Conservation (phyloP, 352 stramenopile species). For the Pythium graminicola region DNA sequence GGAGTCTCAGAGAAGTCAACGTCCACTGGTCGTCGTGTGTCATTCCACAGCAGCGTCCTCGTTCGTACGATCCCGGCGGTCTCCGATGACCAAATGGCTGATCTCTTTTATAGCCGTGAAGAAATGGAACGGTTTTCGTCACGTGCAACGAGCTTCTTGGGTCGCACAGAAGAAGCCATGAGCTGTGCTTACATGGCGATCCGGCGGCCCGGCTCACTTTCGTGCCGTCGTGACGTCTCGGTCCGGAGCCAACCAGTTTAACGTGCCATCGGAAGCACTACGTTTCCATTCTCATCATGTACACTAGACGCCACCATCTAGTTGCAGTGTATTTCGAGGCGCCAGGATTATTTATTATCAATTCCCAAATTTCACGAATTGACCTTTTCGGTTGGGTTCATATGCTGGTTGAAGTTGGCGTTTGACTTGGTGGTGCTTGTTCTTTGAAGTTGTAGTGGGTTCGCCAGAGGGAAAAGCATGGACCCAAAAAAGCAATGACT, state of each 20-base stretch:
- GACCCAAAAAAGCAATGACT: neutral
- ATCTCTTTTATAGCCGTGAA: slow-evolving; percentile 62
- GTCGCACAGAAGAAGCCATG: slow-evolving; percentile 51
- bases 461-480: neutral
- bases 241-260: slow-evolving; percentile 5
- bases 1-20: too few relatives aligned
- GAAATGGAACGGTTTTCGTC: slow-evolving; percentile 58
- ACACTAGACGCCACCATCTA: neutral
- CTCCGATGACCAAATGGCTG: slow-evolving; percentile 35
- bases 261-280: slow-evolving; percentile 6
- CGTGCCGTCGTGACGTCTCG: slow-evolving; percentile 10
- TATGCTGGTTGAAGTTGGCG: neutral
- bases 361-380: neutral
- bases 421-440: neutral
- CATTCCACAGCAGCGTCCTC: slow-evolving; percentile 44
- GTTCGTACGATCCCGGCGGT: slow-evolving; percentile 54
- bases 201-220: slow-evolving; percentile 25
- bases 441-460: slow-evolving; percentile 6
- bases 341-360: slow-evolving; percentile 2
- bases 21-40: too few relatives aligned
- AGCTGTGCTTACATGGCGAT: slow-evolving; percentile 25
- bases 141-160: slow-evolving; percentile 40
- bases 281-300: slow-evolving; percentile 1
- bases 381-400: neutral
- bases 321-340: neutral